phyloP scores from a whole-genome alignment of 2,329 filamentous ascomycete species.

The Ophiostoma triangulosporum region DNA sequence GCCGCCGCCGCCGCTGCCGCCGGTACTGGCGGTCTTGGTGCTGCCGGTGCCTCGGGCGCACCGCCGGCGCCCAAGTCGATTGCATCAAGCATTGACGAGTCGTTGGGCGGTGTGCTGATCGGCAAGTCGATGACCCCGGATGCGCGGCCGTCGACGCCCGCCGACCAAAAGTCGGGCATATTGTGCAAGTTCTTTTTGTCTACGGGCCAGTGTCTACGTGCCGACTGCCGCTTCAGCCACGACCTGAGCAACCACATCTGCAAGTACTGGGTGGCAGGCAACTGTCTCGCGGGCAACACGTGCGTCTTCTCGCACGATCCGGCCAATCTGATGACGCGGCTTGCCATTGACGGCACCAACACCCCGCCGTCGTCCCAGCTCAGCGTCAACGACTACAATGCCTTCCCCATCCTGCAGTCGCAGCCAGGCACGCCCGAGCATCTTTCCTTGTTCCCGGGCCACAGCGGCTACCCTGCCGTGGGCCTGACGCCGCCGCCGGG shows the following conservation, averaged over 20 bases:
- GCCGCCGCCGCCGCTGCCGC: background rate
- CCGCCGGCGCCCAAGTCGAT: constrained; percentile 8
- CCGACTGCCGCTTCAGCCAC: constrained; percentile 94
- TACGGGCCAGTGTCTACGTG: constrained; percentile 86
- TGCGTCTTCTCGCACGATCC: constrained; percentile 98
- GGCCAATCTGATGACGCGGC: constrained; percentile 66
- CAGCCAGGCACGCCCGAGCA: constrained; percentile 46
- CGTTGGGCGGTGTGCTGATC: constrained; percentile 50
- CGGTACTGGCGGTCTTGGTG: background rate
- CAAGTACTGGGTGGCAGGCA: constrained; percentile 98
- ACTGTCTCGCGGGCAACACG: constrained; percentile 82
- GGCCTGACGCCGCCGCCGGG: constrained; percentile 55
- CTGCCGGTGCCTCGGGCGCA: background rate
- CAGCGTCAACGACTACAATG: constrained; percentile 60
- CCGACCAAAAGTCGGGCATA: constrained; percentile 66
- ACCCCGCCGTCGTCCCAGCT: constrained; percentile 52
- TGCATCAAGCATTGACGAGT: constrained; percentile 30
- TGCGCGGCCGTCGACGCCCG: constrained; percentile 62
- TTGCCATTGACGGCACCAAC: constrained; percentile 56
- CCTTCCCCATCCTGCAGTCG: constrained; percentile 70
- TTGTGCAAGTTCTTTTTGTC: constrained; percentile 97
- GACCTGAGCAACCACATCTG: constrained; percentile 91
- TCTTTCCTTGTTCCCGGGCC: constrained; percentile 36
- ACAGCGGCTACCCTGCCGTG: constrained; percentile 38
- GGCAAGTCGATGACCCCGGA: constrained; percentile 80